These are phyloP conservation scores for Carex kokanica DNA, from an alignment of 176 grass and related monocot genomes.

Conservation along the genomic window DNA sequence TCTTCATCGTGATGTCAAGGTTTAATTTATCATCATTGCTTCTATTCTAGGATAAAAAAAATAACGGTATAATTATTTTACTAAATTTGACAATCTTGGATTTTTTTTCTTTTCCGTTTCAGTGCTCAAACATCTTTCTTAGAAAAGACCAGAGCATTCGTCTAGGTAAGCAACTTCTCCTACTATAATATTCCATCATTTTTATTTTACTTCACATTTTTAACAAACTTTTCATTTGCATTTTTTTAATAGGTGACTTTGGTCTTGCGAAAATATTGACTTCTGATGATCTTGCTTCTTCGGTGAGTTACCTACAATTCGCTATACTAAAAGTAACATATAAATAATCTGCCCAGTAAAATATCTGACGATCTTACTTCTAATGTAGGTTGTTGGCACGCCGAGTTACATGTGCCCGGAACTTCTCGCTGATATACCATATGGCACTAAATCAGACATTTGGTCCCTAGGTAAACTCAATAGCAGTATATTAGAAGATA, in stretches of 20 bases:
- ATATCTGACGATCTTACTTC: too few species aligned
- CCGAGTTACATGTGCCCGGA: constrained; percentile 99
- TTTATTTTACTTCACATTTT: not conserved
- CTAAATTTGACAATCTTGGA: constrained; percentile 14
- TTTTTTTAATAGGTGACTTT: constrained; percentile 67
- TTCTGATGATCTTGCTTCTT: constrained; percentile 80
- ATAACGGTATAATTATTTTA: constrained; percentile 12
- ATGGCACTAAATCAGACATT: constrained; percentile 93
- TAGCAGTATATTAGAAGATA: constrained; percentile 14
- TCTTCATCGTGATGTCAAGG: constrained; percentile 97
- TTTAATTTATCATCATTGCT: constrained; percentile 22
- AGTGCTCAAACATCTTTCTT: constrained; percentile 99
- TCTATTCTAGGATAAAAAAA: not conserved
- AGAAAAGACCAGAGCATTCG: constrained; percentile 89
- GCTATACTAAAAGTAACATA: not conserved
- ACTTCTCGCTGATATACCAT: constrained; percentile 96
- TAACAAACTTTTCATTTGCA: not conserved
- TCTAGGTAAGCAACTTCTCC: constrained; percentile 51
- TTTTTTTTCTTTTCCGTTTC: constrained; percentile 35
- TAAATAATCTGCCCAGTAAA: not conserved
- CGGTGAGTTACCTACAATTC: constrained; percentile 47
- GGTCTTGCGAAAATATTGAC: constrained; percentile 97
- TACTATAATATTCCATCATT: not conserved
- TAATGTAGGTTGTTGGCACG: constrained; percentile 76
- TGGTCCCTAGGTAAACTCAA: constrained; percentile 79